Evolutionary conservation across 805 yeast species (phyloP), one percentile per base, ranked within the genome.

Genomic region (Debaryomyces maramus): DNA sequence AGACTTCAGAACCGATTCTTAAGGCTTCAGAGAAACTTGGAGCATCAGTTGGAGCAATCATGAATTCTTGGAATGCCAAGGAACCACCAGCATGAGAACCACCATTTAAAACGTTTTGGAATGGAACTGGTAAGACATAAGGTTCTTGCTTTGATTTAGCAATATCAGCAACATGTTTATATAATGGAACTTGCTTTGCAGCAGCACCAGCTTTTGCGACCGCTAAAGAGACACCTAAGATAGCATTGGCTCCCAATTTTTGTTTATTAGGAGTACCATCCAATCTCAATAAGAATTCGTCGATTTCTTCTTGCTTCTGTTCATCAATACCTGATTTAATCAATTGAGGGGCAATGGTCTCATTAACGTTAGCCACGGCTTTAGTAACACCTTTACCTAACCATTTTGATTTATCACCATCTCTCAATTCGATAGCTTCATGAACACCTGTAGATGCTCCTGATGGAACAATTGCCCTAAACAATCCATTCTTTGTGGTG

Each of bases 71-170:
- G 85, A 91, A 82, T 61, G 99, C 99, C 56, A 91, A 79, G 66
- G 91, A 84, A 78, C 99, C 99, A 78, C 99, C 99, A 64, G 99
- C 99, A 77, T 91, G 99, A 64, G 96, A 85, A 74, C 99, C 99
- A 80, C 99, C 99, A 84, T 91, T 91, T 72, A 91, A 80, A 53
- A 91, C 99, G 78, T 91, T 91, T 78, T 88, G 93, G 95, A 93
- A 85, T 55, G 99, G 99, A 72, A 93, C 98, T 70, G 99, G 99
- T 68, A 91, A 77, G 45, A 93, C 97, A 71, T 71, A 93, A 71
- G 95, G 91, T 61, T 75, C 71, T 71, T 80, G 78, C 61, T 95
- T 73, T 51, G 80, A 58, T 45, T 79, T 82, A 52, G 97, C 65
- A 52, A 93, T 66, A 59, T 83, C 87, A 54, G 95, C 80, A 67